Conservation (phyloP, 345 rosid species). For the Brassica juncea region DNA sequence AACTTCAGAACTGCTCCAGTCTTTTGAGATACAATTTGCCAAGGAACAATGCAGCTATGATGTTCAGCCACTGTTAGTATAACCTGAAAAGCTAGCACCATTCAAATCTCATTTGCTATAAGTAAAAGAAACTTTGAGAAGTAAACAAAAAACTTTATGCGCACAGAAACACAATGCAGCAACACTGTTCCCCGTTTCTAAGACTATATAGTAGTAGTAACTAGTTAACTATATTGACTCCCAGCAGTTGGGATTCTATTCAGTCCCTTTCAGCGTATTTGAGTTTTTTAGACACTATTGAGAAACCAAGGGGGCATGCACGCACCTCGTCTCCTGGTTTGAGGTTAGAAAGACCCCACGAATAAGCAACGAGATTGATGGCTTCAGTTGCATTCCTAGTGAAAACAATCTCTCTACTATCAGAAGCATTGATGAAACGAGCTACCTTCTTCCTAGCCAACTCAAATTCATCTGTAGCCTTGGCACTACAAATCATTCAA, state of each 20-base stretch:
- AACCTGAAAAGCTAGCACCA: conserved; percentile 52
- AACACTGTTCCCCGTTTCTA: too few relatives aligned
- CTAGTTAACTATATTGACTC: background rate
- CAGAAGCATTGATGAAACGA: conserved; percentile 72
- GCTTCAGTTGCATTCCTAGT: conserved; percentile 98
- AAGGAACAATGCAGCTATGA: conserved; percentile 95
- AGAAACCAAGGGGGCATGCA: background rate
- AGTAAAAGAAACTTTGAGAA: too few relatives aligned
- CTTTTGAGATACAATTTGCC: conserved; percentile 82
- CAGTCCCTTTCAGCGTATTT: too few relatives aligned
- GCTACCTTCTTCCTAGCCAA: conserved; percentile 91
- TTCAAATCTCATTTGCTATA: conserved; percentile 23
- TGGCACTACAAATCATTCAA: conserved; percentile 54
- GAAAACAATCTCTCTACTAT: conserved; percentile 74
- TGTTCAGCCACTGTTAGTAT: conserved; percentile 81
- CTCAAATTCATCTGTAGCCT: conserved; percentile 90
- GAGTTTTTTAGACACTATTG: background rate
- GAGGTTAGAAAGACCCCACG: conserved; percentile 81
- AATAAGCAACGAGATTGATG: conserved; percentile 81
- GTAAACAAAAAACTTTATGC: too few relatives aligned
- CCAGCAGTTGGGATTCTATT: background rate
- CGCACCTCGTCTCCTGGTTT: conserved; percentile 82
- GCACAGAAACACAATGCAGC: too few relatives aligned
- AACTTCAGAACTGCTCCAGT: conserved; percentile 78
- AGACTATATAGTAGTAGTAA: background rate